Conservation (phyloP, 176 grass and related monocot species). For the Oryza meyeriana region DNA sequence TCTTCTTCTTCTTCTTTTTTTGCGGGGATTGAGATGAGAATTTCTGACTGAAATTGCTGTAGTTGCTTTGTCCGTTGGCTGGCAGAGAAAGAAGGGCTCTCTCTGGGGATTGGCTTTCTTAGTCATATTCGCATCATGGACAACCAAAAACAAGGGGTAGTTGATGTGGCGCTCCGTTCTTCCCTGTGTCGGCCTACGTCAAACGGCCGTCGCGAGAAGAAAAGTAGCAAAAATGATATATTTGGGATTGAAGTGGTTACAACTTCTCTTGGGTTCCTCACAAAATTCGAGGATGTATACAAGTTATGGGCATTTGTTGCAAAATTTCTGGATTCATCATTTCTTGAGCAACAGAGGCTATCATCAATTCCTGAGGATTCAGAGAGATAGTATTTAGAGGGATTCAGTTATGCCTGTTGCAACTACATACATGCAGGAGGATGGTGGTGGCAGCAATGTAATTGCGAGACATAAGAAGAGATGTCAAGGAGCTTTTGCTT, state of each 20-base stretch:
- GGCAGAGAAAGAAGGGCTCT: slow-evolving; percentile 88
- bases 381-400: slow-evolving; percentile 49
- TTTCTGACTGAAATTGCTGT: not conserved
- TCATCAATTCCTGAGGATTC: slow-evolving; percentile 70
- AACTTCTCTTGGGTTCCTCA: slow-evolving; percentile 93
- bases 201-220: slow-evolving; percentile 59
- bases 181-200: slow-evolving; percentile 45
- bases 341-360: slow-evolving; percentile 72
- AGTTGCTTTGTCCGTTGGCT: slow-evolving; percentile 9
- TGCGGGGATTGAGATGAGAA: no score
- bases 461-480: slow-evolving; percentile 41
- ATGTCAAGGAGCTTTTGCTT: slow-evolving; percentile 40
- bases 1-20: no score
- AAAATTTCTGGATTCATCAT: slow-evolving; percentile 78
- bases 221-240: slow-evolving; percentile 54
- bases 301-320: slow-evolving; percentile 89
- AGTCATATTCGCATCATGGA: slow-evolving; percentile 78
- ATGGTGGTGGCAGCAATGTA: slow-evolving; percentile 21
- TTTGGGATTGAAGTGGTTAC: slow-evolving; percentile 79
- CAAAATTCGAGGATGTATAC: slow-evolving; percentile 98
- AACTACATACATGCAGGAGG: slow-evolving; percentile 37
- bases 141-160: slow-evolving; percentile 59
- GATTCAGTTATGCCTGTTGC: slow-evolving; percentile 42
- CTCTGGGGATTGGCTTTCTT: slow-evolving; percentile 78
- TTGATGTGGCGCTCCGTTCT: slow-evolving; percentile 51